phyloP scores from a whole-genome alignment of 2,329 filamentous ascomycete species.

The Plectosphaerella cucumerina region DNA sequence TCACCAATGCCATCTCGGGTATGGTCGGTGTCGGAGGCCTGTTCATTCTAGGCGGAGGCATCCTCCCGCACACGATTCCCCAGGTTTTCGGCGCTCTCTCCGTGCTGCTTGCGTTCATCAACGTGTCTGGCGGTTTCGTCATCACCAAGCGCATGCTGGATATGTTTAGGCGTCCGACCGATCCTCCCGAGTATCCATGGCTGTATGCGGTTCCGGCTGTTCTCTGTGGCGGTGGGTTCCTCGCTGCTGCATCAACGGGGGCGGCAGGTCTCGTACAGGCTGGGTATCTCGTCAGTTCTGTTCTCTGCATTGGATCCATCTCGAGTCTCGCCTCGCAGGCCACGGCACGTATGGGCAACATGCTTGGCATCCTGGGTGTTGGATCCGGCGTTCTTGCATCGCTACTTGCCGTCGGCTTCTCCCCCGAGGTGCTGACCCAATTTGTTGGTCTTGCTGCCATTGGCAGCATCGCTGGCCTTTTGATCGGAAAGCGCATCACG shows the following conservation, averaged over 20 bases:
- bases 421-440: conserved; percentile 72
- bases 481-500: conserved; percentile 83
- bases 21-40: conserved; percentile 88
- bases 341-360: conserved; percentile 80
- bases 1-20: conserved; percentile 87
- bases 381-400: conserved; percentile 79
- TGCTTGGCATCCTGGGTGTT: conserved; percentile 83
- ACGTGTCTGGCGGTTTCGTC: conserved; percentile 83
- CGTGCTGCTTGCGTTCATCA: conserved; percentile 81
- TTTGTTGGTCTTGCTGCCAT: conserved; percentile 72
- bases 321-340: conserved; percentile 77
- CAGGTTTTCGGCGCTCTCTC: conserved; percentile 75
- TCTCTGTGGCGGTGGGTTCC: conserved; percentile 75
- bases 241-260: conserved; percentile 76
- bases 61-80: conserved; percentile 71
- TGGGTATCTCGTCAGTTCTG: conserved; percentile 78
- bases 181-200: conserved; percentile 86
- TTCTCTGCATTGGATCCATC: conserved; percentile 81
- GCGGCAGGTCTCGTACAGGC: conserved; percentile 82
- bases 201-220: conserved; percentile 74
- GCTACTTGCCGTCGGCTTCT: conserved; percentile 74
- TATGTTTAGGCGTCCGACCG: conserved; percentile 82
- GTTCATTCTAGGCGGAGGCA: conserved; percentile 83
- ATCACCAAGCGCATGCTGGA: conserved; percentile 93
- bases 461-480: conserved; percentile 59